phyloP scores from a whole-genome alignment of 2,329 filamentous ascomycete species.

The Nannizzia gypsea region DNA sequence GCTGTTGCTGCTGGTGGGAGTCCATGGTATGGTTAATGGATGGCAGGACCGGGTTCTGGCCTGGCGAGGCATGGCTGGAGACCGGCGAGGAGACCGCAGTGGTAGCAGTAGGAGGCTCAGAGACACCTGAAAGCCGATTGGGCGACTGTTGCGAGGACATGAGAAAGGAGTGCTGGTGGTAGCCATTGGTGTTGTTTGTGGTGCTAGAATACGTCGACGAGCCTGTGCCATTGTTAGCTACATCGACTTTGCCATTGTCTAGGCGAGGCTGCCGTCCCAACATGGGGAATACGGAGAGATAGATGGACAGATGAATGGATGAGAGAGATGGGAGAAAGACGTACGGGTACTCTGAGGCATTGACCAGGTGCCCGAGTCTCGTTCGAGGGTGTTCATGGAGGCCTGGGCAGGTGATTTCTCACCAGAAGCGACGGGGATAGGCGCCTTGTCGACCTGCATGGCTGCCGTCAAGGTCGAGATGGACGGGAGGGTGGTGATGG shows the following conservation, averaged over 20 bases:
- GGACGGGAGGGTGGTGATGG: conserved; percentile 35
- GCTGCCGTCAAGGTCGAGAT: conserved; percentile 38
- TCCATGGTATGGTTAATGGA: conserved; percentile 50
- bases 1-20: conserved; percentile 27
- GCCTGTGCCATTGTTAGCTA: conserved; percentile 20
- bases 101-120: conserved; percentile 21
- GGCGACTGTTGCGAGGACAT: conserved; percentile 36
- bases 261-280: neutral
- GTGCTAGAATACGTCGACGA: conserved; percentile 40
- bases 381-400: conserved; percentile 37
- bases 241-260: neutral
- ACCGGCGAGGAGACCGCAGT: neutral
- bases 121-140: conserved; percentile 28
- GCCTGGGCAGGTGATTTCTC: conserved; percentile 34
- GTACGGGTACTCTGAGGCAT: conserved; percentile 47
- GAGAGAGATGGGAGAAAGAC: conserved; percentile 12
- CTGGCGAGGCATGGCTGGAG: neutral
- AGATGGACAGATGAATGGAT: too few species aligned
- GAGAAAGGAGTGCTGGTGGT: conserved; percentile 35
- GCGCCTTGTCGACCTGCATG: conserved; percentile 23
- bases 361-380: conserved; percentile 50
- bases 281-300: neutral
- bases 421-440: conserved; percentile 17
- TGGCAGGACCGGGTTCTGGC: conserved; percentile 36
- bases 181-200: conserved; percentile 32